A percentile compares a stretch with the other conserved stretches of the same genome.
Evolutionary conservation across 1,284 basidiomycete species (phyloP).

Genomic region (Sparassis latifolia): DNA sequence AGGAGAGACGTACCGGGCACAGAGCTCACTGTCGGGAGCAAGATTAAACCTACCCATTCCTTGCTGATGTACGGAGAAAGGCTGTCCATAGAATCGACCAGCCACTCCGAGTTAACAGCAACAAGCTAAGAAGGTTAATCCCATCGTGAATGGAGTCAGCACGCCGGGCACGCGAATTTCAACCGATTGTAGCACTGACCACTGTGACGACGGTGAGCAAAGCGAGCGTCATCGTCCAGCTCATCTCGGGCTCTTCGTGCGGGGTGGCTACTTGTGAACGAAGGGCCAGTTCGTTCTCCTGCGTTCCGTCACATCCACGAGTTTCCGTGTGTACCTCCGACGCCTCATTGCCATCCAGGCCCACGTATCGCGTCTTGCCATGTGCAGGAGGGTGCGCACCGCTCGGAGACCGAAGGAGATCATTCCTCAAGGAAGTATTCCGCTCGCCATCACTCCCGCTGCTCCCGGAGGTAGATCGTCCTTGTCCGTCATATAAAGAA

Average conservation of each 20-base stretch:
- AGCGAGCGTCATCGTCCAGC: slow-evolving; percentile 49
- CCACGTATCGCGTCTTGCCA: too few relatives aligned
- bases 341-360: not conserved
- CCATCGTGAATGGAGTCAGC: not conserved
- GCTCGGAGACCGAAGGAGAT: too few relatives aligned
- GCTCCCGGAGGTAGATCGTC: not conserved
- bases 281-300: not conserved
- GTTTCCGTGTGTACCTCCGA: not conserved
- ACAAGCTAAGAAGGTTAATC: slow-evolving; percentile 36
- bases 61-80: slow-evolving; percentile 57
- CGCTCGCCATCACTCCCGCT: slow-evolving; percentile 6
- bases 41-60: slow-evolving; percentile 80
- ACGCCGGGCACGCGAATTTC: not conserved
- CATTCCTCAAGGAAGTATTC: slow-evolving; percentile 13
- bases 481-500: too few relatives aligned
- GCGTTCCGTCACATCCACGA: not conserved
- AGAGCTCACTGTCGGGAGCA: slow-evolving; percentile 83
- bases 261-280: slow-evolving; percentile 1
- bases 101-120: slow-evolving; percentile 73
- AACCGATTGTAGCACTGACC: slow-evolving; percentile 32
- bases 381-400: too few relatives aligned
- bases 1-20: slow-evolving; percentile 48
- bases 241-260: slow-evolving; percentile 47
- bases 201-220: slow-evolving; percentile 59
- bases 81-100: slow-evolving; percentile 75